Conservation (phyloP, 1,284 basidiomycete species). For the Clitocybe nebularis region DNA sequence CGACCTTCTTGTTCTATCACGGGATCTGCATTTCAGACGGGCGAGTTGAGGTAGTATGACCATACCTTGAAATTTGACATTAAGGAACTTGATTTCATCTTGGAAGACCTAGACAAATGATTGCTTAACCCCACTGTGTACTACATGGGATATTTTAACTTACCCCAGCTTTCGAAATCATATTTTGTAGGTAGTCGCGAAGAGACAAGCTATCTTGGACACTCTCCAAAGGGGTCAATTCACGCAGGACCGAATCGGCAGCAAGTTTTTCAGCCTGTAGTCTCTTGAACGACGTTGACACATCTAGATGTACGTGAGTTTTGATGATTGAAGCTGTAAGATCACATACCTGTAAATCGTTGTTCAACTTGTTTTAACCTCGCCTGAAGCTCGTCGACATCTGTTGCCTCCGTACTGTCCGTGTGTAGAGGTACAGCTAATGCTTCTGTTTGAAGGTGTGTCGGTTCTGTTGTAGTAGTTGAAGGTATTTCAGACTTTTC, state of each 20-base stretch:
- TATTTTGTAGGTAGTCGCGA: slow-evolving; percentile 68
- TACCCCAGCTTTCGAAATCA: slow-evolving; percentile 70
- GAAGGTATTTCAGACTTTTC: not conserved
- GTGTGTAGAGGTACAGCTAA: not conserved
- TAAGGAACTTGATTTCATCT: slow-evolving; percentile 72
- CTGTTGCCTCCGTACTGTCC: slow-evolving; percentile 15
- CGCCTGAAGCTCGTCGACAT: slow-evolving; percentile 57
- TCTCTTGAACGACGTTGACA: slow-evolving; percentile 72
- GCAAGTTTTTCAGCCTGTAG: slow-evolving; percentile 68
- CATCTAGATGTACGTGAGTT: slow-evolving; percentile 40
- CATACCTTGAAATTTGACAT: slow-evolving; percentile 69
- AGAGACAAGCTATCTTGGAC: slow-evolving; percentile 65
- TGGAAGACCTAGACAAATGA: slow-evolving; percentile 50
- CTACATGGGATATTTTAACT: slow-evolving; percentile 15
- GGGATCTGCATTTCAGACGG: too few species aligned
- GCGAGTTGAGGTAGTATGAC: too few species aligned
- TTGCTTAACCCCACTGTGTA: not conserved
- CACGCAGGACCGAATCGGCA: slow-evolving; percentile 69
- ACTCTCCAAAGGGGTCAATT: slow-evolving; percentile 69
- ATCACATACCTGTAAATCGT: slow-evolving; percentile 57
- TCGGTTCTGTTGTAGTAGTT: not conserved
- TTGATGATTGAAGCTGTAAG: not conserved
- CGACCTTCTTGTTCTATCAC: slow-evolving; percentile 84
- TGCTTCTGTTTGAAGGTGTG: not conserved
- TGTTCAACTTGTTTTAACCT: slow-evolving; percentile 67